A percentile compares a stretch with the other conserved stretches of the same genome.
Evolutionary conservation across 106 monocot species (phyloP).

Genomic region (Dactylorhiza incarnata): DNA sequence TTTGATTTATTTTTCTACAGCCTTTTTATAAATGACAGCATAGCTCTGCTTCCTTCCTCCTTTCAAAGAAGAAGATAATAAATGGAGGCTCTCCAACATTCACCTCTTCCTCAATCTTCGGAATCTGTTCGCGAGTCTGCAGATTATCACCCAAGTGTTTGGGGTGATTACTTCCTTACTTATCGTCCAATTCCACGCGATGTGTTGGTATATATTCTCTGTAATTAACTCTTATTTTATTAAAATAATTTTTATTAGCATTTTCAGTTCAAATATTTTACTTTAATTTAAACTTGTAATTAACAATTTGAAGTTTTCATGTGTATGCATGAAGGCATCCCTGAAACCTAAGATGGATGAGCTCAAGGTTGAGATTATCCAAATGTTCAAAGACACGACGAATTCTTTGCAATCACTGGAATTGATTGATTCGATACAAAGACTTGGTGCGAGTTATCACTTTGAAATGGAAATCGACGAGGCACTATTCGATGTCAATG

Average conservation of each 20-base stretch:
- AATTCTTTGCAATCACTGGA: neutral
- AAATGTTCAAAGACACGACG: neutral
- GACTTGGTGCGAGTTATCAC: neutral
- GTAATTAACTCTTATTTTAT: neutral
- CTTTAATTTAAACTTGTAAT: no score
- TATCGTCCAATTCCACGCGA: neutral
- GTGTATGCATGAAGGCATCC: neutral
- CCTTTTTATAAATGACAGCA: no score
- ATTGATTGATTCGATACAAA: neutral
- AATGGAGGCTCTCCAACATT: neutral
- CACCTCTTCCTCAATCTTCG: neutral
- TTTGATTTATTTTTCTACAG: no score
- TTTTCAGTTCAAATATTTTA: no score
- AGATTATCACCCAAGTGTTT: neutral
- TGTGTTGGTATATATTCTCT: neutral
- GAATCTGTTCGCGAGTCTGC: neutral
- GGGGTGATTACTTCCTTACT: neutral
- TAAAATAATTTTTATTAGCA: neutral
- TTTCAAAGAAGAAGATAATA: neutral
- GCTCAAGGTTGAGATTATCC: neutral
- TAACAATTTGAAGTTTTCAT: no score
- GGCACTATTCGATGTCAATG: neutral
- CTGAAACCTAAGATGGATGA: neutral
- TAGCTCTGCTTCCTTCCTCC: no score
- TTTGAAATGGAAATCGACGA: neutral